phyloP scores from a whole-genome alignment of 225 moss, liverwort and hornwort genomes.

The Thuidium tamariscinum region DNA sequence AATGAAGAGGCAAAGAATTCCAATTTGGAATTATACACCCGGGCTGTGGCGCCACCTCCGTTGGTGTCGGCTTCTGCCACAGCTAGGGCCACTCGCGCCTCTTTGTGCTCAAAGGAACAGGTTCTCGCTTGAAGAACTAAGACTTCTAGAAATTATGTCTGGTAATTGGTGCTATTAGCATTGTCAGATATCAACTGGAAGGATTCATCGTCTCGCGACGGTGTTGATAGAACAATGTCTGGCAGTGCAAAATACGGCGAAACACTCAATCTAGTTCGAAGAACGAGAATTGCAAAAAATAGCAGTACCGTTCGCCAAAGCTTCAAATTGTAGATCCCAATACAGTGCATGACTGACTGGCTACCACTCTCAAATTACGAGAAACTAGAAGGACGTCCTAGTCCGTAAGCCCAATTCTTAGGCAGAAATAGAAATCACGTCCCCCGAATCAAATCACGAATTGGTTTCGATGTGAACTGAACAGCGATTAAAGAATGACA shows the following conservation, averaged over 20 bases:
- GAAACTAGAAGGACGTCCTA: too few species aligned
- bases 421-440: not conserved
- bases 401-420: not conserved
- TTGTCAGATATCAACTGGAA: not conserved
- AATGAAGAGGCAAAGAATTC: not conserved
- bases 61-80: not conserved
- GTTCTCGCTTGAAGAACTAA: fast-evolving
- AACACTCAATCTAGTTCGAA: not conserved
- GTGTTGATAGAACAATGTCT: too few species aligned
- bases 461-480: too few species aligned
- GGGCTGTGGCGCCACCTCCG: not conserved
- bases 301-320: not conserved
- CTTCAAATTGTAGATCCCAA: not conserved
- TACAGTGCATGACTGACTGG: not conserved
- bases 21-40: not conserved
- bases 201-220: not conserved
- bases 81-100: not conserved
- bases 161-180: not conserved
- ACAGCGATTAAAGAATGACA: too few species aligned
- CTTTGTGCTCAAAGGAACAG: not conserved
- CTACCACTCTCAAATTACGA: too few species aligned
- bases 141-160: not conserved
- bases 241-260: not conserved
- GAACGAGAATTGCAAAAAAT: not conserved
- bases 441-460: too few species aligned